Evolutionary conservation across 805 yeast species (phyloP), one percentile per base, ranked within the genome.

Genomic region (Sugiyamaella mastotermitis): DNA sequence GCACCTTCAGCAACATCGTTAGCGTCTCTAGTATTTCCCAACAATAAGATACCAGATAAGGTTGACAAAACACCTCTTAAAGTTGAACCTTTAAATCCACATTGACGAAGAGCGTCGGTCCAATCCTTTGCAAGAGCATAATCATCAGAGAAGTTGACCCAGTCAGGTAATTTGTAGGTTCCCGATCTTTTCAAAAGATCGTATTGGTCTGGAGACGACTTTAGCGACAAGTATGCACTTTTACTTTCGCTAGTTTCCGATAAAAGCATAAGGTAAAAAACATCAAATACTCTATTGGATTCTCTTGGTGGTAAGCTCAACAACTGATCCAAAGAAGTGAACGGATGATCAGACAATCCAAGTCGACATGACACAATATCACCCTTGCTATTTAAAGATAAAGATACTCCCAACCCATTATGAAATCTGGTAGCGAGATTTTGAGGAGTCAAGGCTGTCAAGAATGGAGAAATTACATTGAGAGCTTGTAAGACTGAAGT

Each of bases 1-100:
- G 69, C 68, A 16, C 69, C 69, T 20, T 62, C 68, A n/a, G 63
- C 61, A 1, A 53, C 41, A 33, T 63, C 68, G 29, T 50, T 51
- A 6, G 46, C 47, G 16, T 50, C 43, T 28, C 40, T 39, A 17
- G 43, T 44, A 41, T 64, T 61, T 8, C 65, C 65, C 11, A 64
- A 45, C 9, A 64, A 51, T 19, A 64, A 49, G 34, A 64, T 59
- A 11, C 69, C 69, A 18, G 65, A 60, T 8, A 64, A 48, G 2
- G 60, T 46, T 18, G 62, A 48, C 32, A 64, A 43, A 20, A 64
- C 43, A 2, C 61, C 55, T 5, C 63, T 48, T 18, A 58, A 45
- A 10, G 53, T 37, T 19, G 61, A 53, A n/a, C 58, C 58, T 25
- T 48, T 47, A 31, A 62, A 52, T 9, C 65, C 56, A 28, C 64